Conservation (phyloP, 441 rosid species). For the Pelargonium citronellum region DNA sequence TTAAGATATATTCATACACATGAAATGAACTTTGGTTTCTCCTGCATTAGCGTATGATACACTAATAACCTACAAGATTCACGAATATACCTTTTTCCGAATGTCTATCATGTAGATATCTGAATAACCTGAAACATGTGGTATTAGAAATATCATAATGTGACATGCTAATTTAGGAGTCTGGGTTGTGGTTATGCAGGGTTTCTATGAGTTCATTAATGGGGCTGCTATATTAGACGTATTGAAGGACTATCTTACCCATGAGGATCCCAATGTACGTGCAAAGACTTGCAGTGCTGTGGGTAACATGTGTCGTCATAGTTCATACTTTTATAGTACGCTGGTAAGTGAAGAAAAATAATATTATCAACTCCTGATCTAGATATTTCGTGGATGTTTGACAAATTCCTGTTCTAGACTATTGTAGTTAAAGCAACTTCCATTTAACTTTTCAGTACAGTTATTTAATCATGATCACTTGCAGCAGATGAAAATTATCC, state of each 20-base stretch:
- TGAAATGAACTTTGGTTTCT: not conserved
- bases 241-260: slow-evolving; percentile 60
- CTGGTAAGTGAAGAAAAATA: slow-evolving; percentile 47
- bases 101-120: not conserved
- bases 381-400: not conserved
- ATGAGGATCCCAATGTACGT: slow-evolving; percentile 81
- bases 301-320: slow-evolving; percentile 96
- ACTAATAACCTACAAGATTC: not conserved
- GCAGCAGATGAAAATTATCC: not conserved
- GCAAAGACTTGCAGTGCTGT: slow-evolving; percentile 96
- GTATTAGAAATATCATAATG: not conserved
- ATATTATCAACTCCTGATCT: slow-evolving; percentile 8
- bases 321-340: slow-evolving; percentile 65
- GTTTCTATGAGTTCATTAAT: slow-evolving; percentile 73
- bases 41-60: not conserved
- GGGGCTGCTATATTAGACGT: slow-evolving; percentile 68
- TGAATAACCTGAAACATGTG: slow-evolving; percentile 5
- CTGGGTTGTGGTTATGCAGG: slow-evolving; percentile 41
- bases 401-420: not conserved
- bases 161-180: slow-evolving; percentile 17
- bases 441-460: not conserved
- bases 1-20: not conserved
- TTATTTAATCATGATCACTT: slow-evolving; percentile 10
- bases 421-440: not conserved
- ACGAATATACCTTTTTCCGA: not conserved